phyloP scores from a whole-genome alignment of 805 yeast species.

The Candida jianshihensis region DNA sequence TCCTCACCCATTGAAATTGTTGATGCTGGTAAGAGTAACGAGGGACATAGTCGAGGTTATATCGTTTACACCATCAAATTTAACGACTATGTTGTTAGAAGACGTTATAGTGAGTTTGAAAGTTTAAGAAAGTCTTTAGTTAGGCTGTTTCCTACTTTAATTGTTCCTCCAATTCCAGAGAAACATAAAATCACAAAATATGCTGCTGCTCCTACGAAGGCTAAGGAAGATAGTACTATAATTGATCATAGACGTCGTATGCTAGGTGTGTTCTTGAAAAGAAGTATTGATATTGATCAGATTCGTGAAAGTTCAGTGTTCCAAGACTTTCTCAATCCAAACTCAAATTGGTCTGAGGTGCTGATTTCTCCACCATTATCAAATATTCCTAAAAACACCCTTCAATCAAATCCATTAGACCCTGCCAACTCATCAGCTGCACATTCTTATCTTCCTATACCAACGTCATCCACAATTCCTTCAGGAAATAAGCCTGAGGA shows the following conservation, averaged over 20 bases:
- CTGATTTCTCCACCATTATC: constrained; percentile 48
- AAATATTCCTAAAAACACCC: constrained; percentile 43
- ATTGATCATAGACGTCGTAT: constrained; percentile 72
- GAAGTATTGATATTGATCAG: constrained; percentile 56
- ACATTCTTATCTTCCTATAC: constrained; percentile 58
- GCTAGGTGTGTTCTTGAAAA: constrained; percentile 72
- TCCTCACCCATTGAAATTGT: constrained; percentile 38
- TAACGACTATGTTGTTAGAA: constrained; percentile 56
- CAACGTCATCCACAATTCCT: constrained; percentile 31
- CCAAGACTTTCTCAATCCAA: constrained; percentile 79
- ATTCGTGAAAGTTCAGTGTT: constrained; percentile 60
- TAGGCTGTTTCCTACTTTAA: constrained; percentile 68
- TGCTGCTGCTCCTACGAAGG: constrained; percentile 35
- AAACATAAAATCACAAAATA: constrained; percentile 54
- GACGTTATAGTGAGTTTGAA: constrained; percentile 92
- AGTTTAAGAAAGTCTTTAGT: constrained; percentile 65
- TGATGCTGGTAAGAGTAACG: constrained; percentile 84
- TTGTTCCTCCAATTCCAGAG: constrained; percentile 93
- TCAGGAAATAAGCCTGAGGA: constrained; percentile 28
- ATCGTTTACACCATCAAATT: constrained; percentile 75
- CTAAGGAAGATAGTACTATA: constrained; percentile 34
- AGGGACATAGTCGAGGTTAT: constrained; percentile 68
- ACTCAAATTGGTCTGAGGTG: constrained; percentile 84
- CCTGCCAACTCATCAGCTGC: constrained; percentile 51
- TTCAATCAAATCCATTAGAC: constrained; percentile 55